A percentile compares a stretch with the other conserved stretches of the same genome.
Conservation (phyloP, 2,329 filamentous ascomycete species). For the Apiospora koreana region DNA sequence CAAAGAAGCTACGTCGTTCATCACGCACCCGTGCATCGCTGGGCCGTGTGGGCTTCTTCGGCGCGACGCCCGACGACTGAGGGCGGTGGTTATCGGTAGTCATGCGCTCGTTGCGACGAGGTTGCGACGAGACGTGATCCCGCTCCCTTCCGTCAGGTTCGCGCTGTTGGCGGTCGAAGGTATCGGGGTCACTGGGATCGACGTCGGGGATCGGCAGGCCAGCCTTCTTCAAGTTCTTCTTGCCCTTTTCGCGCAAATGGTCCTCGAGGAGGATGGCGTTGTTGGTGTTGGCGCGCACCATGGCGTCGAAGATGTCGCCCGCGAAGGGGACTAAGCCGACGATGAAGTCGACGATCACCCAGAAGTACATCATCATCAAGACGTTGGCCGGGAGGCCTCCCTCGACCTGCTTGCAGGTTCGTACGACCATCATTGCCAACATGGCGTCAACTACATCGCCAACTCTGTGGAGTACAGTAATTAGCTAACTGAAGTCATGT, state of each 20-base stretch:
- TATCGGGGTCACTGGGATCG: constrained; percentile 54
- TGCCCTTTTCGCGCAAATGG: constrained; percentile 68
- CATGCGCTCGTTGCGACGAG: constrained; percentile 11
- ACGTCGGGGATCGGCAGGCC: constrained; percentile 47
- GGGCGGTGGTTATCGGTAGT: constrained; percentile 17
- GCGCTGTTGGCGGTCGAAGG: constrained; percentile 45
- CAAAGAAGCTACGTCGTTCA: constrained; percentile 23
- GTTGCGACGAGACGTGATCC: constrained; percentile 13
- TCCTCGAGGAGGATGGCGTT: constrained; percentile 72
- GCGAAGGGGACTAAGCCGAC: constrained; percentile 74
- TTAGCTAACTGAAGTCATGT: constrained; percentile 16
- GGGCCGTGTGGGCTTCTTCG: constrained; percentile 22
- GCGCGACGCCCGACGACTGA: constrained; percentile 19
- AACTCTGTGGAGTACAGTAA: constrained; percentile 49
- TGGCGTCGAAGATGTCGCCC: constrained; percentile 74
- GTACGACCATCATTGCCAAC: constrained; percentile 75
- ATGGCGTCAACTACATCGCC: constrained; percentile 76
- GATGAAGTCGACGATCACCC: constrained; percentile 73
- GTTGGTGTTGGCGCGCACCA: constrained; percentile 74
- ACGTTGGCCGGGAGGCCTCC: constrained; percentile 69
- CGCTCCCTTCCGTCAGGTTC: constrained; percentile 17
- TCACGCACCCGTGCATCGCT: constrained; percentile 26
- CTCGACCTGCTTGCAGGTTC: constrained; percentile 71
- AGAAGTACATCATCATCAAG: constrained; percentile 74
- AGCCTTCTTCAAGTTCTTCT: constrained; percentile 51